Evolutionary conservation across 2,329 filamentous ascomycete species (phyloP), one percentile per base, ranked within the genome.

Genomic region (Aaosphaeria arxii): DNA sequence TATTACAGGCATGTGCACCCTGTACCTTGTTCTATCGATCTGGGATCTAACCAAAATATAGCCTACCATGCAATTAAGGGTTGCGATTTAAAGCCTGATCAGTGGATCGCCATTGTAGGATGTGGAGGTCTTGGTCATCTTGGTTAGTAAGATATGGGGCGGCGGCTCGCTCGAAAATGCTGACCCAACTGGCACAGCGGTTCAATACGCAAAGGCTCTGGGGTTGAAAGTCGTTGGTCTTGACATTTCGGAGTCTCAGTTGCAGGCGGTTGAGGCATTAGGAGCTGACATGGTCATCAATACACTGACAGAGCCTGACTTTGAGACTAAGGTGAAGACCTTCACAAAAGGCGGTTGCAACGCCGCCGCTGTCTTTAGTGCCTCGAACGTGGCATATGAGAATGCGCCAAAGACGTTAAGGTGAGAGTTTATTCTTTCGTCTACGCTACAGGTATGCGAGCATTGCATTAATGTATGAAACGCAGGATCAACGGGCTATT

Each of bases 81-180:
- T n/a, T 60, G 57, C 44, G 50, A 54, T n/a, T 45, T 59, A 4
- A 51, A 62, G 45, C 39, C 47, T 2, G 62, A 56, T 7, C 52
- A 66, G 36, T 69, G 62, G 58, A 64, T 76, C 28, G 73, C 52
- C 29, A 66, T 75, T 41, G 56, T 74, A 17, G 71, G 71, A 9
- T 67, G 66, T 44, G 73, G 73, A 39, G 72, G 71, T n/a, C 67
- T 75, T 9, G 73, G 73, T 7, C 72, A 74, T 51, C 62, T 74
- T 28, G 44, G 44, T 46, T 6, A 13, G 36, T 30, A 24, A 24
- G 17, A 24, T 24, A 24, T 24, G 17, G 17, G 17, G 3, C 17
- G 17, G 17, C 17, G 3, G 17, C 17, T 24, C 17, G 17, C 17
- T 24, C 17, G 17, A 24, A 24, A 24, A 11, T 6, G 33, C 44